Evolutionary conservation across 331 rosid species (phyloP).

Genomic region (Phaseolus coccineus): DNA sequence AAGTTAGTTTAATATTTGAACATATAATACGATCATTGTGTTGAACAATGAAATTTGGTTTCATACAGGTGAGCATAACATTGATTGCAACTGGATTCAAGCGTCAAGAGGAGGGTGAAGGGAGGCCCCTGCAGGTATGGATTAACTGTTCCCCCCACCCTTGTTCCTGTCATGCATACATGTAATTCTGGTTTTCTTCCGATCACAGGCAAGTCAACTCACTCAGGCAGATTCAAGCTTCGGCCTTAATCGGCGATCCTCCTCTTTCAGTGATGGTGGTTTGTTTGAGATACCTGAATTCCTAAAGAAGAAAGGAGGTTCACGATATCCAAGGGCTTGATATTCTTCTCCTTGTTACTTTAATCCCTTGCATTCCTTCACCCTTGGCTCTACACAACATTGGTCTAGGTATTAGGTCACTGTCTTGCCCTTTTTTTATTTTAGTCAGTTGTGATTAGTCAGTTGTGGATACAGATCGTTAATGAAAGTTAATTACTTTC

Average conservation of each 20-base stretch:
- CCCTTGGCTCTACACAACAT: constrained; percentile 43
- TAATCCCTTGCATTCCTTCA: constrained; percentile 36
- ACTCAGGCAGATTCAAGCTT: constrained; percentile 64
- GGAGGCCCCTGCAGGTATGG: constrained; percentile 71
- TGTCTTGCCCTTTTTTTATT: background rate
- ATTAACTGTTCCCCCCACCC: background rate
- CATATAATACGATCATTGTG: background rate
- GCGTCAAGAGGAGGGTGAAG: constrained; percentile 90
- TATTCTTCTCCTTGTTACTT: background rate
- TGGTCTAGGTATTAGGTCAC: constrained; percentile 40
- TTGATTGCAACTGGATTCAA: constrained; percentile 93
- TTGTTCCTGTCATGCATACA: background rate
- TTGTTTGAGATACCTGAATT: constrained; percentile 91
- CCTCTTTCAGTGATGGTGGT: constrained; percentile 67
- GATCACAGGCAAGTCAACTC: constrained; percentile 61
- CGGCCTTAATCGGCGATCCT: constrained; percentile 68
- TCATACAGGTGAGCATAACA: constrained; percentile 81
- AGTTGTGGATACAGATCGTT: constrained; percentile 21
- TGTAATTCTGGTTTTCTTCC: constrained; percentile 29
- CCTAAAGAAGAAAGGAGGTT: constrained; percentile 84
- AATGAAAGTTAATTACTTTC: constrained; percentile 19
- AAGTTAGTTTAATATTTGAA: constrained; percentile 4
- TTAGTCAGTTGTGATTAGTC: background rate
- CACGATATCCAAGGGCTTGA: constrained; percentile 77
- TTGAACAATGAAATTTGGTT: constrained; percentile 29